Evolutionary conservation across 345 rosid species (phyloP).

Genomic region (Eutrema yunnanense): DNA sequence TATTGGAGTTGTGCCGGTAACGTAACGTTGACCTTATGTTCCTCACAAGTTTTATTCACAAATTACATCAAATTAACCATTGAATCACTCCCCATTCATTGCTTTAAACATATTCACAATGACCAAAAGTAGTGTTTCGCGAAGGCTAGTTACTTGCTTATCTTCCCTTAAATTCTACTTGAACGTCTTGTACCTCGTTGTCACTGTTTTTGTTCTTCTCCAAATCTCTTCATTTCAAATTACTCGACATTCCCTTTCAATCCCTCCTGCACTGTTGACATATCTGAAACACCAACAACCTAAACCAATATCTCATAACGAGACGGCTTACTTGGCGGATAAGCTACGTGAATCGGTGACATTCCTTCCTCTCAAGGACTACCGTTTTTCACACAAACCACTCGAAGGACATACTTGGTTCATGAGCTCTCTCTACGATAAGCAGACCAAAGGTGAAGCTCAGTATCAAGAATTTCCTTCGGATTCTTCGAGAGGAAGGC

Average conservation of each 20-base stretch:
- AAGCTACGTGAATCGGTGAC: constrained; percentile 49
- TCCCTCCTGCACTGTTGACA: constrained; percentile 9
- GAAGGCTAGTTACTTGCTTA: neutral
- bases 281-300: constrained; percentile 3
- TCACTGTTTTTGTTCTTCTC: constrained; percentile 20
- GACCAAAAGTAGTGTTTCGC: neutral
- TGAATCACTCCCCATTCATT: neutral
- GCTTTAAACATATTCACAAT: neutral
- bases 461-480: constrained; percentile 71
- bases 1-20: neutral
- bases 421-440: constrained; percentile 65
- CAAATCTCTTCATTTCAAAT: constrained; percentile 23
- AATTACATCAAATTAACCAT: neutral
- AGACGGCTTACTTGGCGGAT: constrained; percentile 17
- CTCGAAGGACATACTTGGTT: constrained; percentile 69
- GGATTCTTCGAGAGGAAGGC: constrained; percentile 38
- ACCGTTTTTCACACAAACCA: constrained; percentile 41
- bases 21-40: neutral
- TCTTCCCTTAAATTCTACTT: neutral
- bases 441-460: constrained; percentile 53
- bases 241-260: constrained; percentile 3
- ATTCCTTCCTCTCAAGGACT: constrained; percentile 64
- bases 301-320: neutral
- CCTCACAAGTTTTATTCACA: neutral
- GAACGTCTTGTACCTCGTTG: neutral